Evolutionary conservation across 768 basidiomycete species (phyloP).

Genomic region (Crassisporium funariophilum): DNA sequence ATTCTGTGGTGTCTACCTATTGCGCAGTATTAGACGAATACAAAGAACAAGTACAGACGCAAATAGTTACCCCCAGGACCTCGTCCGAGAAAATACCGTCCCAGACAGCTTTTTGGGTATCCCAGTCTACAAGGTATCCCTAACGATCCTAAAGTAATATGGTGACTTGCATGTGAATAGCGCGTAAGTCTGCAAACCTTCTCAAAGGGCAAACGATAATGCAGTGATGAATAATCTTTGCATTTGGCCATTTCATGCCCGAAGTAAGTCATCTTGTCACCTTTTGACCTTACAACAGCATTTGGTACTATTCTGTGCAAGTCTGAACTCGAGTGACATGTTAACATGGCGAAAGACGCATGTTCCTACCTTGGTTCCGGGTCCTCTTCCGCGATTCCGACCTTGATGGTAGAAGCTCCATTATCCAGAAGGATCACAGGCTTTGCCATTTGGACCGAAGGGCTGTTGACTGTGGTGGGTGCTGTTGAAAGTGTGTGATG

Average conservation of each 20-base stretch:
- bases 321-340: slow-evolving; percentile 11
- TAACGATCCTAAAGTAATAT: slow-evolving; percentile 32
- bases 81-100: slow-evolving; percentile 83
- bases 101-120: slow-evolving; percentile 93
- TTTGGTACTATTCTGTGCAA: slow-evolving; percentile 69
- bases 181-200: slow-evolving; percentile 52
- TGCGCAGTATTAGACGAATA: slow-evolving; percentile 6
- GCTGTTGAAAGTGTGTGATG: slow-evolving; percentile 5
- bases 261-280: slow-evolving; percentile 79
- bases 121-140: slow-evolving; percentile 96
- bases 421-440: slow-evolving; percentile 79
- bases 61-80: slow-evolving; percentile 57
- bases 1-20: slow-evolving; percentile 73
- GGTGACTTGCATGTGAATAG: slow-evolving; percentile 6
- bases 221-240: slow-evolving; percentile 77
- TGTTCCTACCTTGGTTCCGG: slow-evolving; percentile 31
- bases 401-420: slow-evolving; percentile 83
- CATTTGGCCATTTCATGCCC: slow-evolving; percentile 84
- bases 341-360: slow-evolving; percentile 1
- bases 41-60: slow-evolving; percentile 4
- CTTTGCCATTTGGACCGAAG: slow-evolving; percentile 16
- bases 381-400: slow-evolving; percentile 49
- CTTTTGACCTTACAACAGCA: slow-evolving; percentile 82
- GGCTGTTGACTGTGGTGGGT: slow-evolving; percentile 12
- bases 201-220: slow-evolving; percentile 86